A percentile compares a stretch with the other conserved stretches of the same genome.
Evolutionary conservation across 2,329 filamentous ascomycete genomes (phyloP).

Genomic region (Fusarium nematophilum): DNA sequence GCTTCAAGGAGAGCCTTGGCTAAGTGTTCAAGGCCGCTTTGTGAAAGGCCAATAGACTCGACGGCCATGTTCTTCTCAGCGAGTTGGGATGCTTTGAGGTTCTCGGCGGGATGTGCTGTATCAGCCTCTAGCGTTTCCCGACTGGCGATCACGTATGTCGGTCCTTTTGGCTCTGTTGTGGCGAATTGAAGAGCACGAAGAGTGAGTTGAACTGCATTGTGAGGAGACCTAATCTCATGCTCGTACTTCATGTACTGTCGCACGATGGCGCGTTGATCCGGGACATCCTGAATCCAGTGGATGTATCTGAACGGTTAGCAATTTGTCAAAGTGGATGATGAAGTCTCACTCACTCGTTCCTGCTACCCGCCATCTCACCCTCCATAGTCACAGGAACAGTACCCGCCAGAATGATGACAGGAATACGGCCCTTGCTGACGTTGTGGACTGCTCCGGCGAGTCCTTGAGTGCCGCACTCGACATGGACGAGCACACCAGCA

Average conservation of each 20-base stretch:
- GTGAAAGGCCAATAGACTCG: background rate
- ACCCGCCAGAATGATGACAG: conserved; percentile 57
- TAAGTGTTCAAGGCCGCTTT: conserved; percentile 6
- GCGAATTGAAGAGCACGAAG: conserved; percentile 34
- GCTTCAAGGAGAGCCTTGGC: conserved; percentile 1
- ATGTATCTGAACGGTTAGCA: conserved; percentile 10
- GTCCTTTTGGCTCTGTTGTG: conserved; percentile 41
- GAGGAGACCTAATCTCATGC: conserved; percentile 17
- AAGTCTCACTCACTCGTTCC: conserved; percentile 24
- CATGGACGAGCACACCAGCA: conserved; percentile 43
- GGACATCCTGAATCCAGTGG: conserved; percentile 34
- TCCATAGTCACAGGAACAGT: conserved; percentile 56
- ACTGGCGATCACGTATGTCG: conserved; percentile 42
- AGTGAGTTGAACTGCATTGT: conserved; percentile 20
- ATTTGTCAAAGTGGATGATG: background rate
- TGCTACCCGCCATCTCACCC: conserved; percentile 21
- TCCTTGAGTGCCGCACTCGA: conserved; percentile 44
- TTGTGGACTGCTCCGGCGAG: conserved; percentile 44
- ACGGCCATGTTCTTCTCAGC: background rate
- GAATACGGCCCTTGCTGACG: conserved; percentile 42
- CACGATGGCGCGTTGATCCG: conserved; percentile 26
- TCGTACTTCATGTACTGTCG: conserved; percentile 23
- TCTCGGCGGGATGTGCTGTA: conserved; percentile 7
- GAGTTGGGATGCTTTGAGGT: background rate
- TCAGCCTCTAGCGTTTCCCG: conserved; percentile 42